Evolutionary conservation across 2,329 filamentous ascomycete genomes (phyloP).

Genomic region (Biscogniauxia mediterranea): DNA sequence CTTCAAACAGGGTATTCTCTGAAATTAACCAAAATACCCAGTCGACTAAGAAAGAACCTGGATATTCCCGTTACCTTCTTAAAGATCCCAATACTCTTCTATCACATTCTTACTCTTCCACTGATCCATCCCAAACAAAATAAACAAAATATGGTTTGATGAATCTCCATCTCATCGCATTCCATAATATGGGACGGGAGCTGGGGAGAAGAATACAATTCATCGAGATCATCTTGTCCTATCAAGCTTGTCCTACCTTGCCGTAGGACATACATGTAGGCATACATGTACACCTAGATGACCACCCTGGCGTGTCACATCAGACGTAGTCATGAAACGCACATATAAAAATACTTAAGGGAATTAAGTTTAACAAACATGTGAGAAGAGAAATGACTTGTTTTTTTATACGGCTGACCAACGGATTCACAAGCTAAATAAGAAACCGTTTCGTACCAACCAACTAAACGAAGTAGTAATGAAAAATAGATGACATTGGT

Average conservation of each 20-base stretch:
- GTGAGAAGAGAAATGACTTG: too few species aligned
- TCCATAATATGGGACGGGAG: background rate
- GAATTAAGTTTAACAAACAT: background rate
- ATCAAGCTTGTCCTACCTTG: background rate
- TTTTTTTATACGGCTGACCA: background rate
- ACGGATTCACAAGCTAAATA: background rate
- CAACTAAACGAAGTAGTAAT: background rate
- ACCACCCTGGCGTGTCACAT: background rate
- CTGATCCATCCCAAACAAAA: background rate
- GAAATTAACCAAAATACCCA: too few species aligned
- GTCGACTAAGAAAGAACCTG: background rate
- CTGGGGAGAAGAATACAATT: background rate
- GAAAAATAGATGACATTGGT: background rate
- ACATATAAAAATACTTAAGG: background rate
- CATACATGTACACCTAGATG: background rate
- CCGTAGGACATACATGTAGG: background rate
- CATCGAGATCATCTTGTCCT: background rate
- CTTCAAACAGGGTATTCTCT: background rate
- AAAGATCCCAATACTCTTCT: background rate
- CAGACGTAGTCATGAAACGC: background rate
- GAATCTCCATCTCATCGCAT: too few species aligned
- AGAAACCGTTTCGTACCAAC: background rate
- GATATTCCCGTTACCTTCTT: background rate
- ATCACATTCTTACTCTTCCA: background rate
- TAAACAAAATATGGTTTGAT: too few species aligned